Percentiles rank a stretch among this genome's conserved stretches.
These are phyloP conservation scores for Cercospora janseana DNA, from an alignment of 2,329 filamentous ascomycete species.

Conservation along the genomic window DNA sequence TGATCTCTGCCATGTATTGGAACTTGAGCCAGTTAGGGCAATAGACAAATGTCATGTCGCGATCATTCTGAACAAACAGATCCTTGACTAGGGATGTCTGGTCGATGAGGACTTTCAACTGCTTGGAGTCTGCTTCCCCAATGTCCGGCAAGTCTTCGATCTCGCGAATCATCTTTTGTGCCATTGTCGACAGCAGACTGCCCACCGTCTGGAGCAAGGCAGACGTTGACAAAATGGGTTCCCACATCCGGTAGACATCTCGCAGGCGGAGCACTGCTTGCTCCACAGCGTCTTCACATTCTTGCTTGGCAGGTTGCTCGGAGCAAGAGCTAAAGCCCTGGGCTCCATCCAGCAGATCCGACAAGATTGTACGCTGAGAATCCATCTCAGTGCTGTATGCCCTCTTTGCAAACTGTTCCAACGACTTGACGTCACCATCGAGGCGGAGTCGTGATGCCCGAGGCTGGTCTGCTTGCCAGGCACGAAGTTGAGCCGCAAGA, in stretches of 20 bases:
- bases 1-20: slow-evolving; percentile 62
- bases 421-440: slow-evolving; percentile 53
- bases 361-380: slow-evolving; percentile 60
- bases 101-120: slow-evolving; percentile 58
- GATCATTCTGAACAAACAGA: slow-evolving; percentile 52
- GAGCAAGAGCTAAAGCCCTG: slow-evolving; percentile 62
- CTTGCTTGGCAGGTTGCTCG: slow-evolving; percentile 56
- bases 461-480: slow-evolving; percentile 48
- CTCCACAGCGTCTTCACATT: slow-evolving; percentile 60
- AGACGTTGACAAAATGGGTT: slow-evolving; percentile 57
- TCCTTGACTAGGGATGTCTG: slow-evolving; percentile 56
- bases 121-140: slow-evolving; percentile 60
- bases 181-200: slow-evolving; percentile 56
- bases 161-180: slow-evolving; percentile 60
- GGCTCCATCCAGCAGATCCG: slow-evolving; percentile 61
- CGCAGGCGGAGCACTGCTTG: slow-evolving; percentile 58
- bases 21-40: slow-evolving; percentile 64
- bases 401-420: slow-evolving; percentile 59
- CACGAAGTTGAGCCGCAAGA: slow-evolving; percentile 54
- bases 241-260: slow-evolving; percentile 57
- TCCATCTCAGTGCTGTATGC: slow-evolving; percentile 66
- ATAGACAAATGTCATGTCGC: slow-evolving; percentile 59
- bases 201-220: slow-evolving; percentile 62
- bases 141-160: slow-evolving; percentile 64
- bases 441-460: slow-evolving; percentile 47